Base-by-base conservation (phyloP, 345 rosid species). In the Clarkia xantiana region DNA sequence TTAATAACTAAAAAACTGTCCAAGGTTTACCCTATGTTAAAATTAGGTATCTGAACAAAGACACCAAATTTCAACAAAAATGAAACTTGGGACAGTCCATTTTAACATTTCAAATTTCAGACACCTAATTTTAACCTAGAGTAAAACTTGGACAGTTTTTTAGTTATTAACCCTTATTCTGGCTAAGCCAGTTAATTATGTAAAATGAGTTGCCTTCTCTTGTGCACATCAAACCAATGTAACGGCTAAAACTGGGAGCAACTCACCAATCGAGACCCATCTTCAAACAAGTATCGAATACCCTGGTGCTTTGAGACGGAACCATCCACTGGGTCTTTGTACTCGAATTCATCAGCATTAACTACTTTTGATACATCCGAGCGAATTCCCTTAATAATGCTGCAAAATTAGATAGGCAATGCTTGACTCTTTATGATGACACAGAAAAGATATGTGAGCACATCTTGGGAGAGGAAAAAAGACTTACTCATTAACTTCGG, bases 251-350 rank as follows among this genome's bases (percentile, higher is more conserved):
- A 40, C 11, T 2, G 9, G 13, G 11, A 43, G 23, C n/a, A 20
- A 65, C 88, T 76, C 71, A 87, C 99, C 73, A 93, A 74, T 61
- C 91, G 76, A 0, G 97, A 84, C 49, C 99, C 99, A 59, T 93
- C 99, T 71, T 77, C 91, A 42, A 93, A 93, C 69, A 93, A 60
- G 69, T 80, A 93, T 42, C 97, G 91, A 49, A 93, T 76, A 23
- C 99, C 97, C 74, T 87, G 97, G 67, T 82, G 94, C 72, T 76
- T 77, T 14, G 99, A 87, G 66, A 93, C 64, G 53, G 99, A 93
- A 53, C 86, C 95, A 67, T 93, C 99, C 44, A 87, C 97, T 44
- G 95, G 95, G 66, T 93, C 99, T 60, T 82, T 82, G 76, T 87
- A 93, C 69, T 93, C 97, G 56, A 93, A 93, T 61, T 87, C 99